Base-by-base conservation (phyloP, 164 flowering plant genomes). In the Piper betle region DNA sequence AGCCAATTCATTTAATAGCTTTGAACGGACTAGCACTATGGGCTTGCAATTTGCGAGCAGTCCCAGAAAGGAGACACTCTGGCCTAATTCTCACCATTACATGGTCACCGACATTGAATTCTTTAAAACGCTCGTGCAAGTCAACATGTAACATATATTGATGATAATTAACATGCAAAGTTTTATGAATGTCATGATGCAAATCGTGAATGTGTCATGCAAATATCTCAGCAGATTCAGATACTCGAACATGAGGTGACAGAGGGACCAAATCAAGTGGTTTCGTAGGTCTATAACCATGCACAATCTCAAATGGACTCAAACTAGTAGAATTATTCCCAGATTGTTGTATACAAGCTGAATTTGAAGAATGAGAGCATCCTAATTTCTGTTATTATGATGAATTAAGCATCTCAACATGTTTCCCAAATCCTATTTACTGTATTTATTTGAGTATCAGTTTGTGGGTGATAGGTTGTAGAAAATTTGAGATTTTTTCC, bases 241-340 rank as follows among this genome's bases (percentile, higher is more conserved):
- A 59, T 0, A 41, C 2, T 33, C 18, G 7, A 38, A 20, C 9
- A 41, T 10, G n/a, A 18, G 55, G 25, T 13, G 62, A 4, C 37
- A 59, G n/a, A 37, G 62, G 52, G 15, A 59, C 18, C 33, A 40
- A 13, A 40, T 39, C 11, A 12, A 59, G 3, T 3, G 37, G 52
- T 12, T 4, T 59, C 50, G 25, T 59, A n/a, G 50, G 62, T 41
- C 41, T n/a, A 41, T 59, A 42, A 40, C 37, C 62, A 40, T 40
- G 33, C 25, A 59, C 62, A 6, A n/a, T 52, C 25, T 40, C 37
- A 19, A 59, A 59, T 17, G 62, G 62, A 19, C 62, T 59, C 62
- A 59, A n/a, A 25, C 62, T 25, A 17, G 41, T 40, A 12, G 52
- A 40, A 25, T 52, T 42, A 59, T 59, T 59, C 9, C 9, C 37